Conservation (phyloP, 2,329 filamentous ascomycete genomes). For the Penicillium sp. region DNA sequence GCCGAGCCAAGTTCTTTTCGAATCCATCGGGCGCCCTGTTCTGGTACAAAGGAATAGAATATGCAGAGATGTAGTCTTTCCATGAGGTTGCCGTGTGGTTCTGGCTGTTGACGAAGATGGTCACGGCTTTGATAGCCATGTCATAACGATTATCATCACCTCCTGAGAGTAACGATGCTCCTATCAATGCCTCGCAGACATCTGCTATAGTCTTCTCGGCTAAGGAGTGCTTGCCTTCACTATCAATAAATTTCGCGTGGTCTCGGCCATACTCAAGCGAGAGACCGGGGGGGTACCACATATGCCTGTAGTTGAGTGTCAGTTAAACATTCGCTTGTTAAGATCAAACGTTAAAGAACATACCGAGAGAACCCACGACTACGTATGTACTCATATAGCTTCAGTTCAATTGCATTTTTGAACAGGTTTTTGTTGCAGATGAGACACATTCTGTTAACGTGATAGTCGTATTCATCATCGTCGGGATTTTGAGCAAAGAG, state of each 20-base stretch:
- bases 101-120: constrained; percentile 60
- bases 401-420: constrained; percentile 66
- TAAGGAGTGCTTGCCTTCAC: constrained; percentile 58
- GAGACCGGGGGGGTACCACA: constrained; percentile 85
- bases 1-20: constrained; percentile 65
- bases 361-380: constrained; percentile 75
- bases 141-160: constrained; percentile 53
- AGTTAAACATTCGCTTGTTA: not conserved
- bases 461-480: constrained; percentile 79
- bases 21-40: constrained; percentile 57
- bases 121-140: constrained; percentile 58
- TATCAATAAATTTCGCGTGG: constrained; percentile 46
- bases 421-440: constrained; percentile 90
- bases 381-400: constrained; percentile 71
- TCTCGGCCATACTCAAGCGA: constrained; percentile 70
- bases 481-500: constrained; percentile 74
- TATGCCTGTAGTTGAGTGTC: constrained; percentile 49
- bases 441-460: constrained; percentile 85
- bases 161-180: constrained; percentile 67
- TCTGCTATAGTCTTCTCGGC: constrained; percentile 90
- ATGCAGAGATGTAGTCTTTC: constrained; percentile 69
- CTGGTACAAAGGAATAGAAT: constrained; percentile 71
- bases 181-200: constrained; percentile 91
- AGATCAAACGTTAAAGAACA: constrained; percentile 10
- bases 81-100: constrained; percentile 69